Evolutionary conservation across 345 rosid genomes (phyloP), one percentile per base, ranked within the genome.

Genomic region (Hibiscus syriacus): DNA sequence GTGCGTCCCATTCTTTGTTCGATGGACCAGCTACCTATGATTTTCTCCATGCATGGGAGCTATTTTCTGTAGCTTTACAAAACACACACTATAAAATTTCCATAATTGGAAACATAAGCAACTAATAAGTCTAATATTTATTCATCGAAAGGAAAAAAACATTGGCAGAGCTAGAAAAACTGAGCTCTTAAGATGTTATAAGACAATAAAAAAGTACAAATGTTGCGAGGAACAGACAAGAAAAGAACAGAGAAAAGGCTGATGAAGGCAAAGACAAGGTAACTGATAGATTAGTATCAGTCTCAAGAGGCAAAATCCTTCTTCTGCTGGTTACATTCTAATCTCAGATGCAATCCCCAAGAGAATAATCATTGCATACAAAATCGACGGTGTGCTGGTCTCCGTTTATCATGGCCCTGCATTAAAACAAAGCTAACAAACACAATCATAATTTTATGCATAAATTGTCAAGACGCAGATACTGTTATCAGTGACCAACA

Each of bases 21-120:
- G 95, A 86, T 65, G 88, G 92, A 73, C 85, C 82, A 64, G 80
- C 90, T 9, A 78, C 82, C 45, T 86, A 80, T 52, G 68, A 82
- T 22, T 85, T 82, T 69, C 80, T 83, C 32, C 66, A 53, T 16
- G 81, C 85, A 66, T 83, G 88, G 92, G 84, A n/a, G n/a, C n/a
- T n/a, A n/a, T n/a, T n/a, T n/a, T n/a, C n/a, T n/a, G n/a, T n/a
- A n/a, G n/a, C n/a, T n/a, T n/a, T 13, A 22, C 10, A 13, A 61
- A n/a, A 11, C 30, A 43, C 14, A 41, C 20, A 6, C 41, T 12
- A 12, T 62, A 25, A 25, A 43, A n/a, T n/a, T n/a, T n/a, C n/a
- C n/a, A n/a, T n/a, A n/a, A n/a, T n/a, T n/a, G n/a, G n/a, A n/a
- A n/a, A n/a, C n/a, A n/a, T n/a, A n/a, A n/a, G n/a, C n/a, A n/a